Percentiles rank a stretch among this genome's conserved stretches.
phyloP scores from a whole-genome alignment of 2,329 filamentous ascomycete species.

The Fusarium napiforme region DNA sequence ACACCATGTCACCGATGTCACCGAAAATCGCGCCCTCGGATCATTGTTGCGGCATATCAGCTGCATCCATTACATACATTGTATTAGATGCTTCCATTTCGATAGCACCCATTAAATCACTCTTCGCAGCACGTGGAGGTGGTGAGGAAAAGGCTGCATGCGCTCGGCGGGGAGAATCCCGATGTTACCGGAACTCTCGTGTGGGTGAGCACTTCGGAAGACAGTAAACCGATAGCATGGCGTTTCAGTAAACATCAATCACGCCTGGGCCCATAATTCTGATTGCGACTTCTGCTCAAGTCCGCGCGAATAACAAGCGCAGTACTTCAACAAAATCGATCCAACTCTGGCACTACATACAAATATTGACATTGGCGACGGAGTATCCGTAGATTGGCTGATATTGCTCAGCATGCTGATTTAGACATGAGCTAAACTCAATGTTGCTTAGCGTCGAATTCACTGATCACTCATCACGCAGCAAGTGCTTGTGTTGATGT shows the following conservation, averaged over 20 bases:
- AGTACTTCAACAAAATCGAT: constrained; percentile 4
- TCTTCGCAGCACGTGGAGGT: constrained; percentile 26
- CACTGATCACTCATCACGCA: not conserved
- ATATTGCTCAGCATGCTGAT: constrained; percentile 13
- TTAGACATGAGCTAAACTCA: constrained; percentile 2
- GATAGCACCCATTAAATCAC: not conserved
- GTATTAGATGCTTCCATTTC: not conserved
- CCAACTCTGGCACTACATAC: not conserved
- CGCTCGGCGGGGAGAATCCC: constrained; percentile 32
- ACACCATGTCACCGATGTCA: constrained; percentile 13
- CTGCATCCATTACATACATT: constrained; percentile 1
- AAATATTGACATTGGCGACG: constrained; percentile 5
- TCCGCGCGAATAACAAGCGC: constrained; percentile 29
- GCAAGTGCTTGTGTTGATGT: constrained; percentile 13
- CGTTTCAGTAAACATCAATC: not conserved
- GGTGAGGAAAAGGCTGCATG: constrained; percentile 3
- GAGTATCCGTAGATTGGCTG: not conserved
- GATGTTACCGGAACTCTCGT: constrained; percentile 15
- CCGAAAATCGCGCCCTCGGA: constrained; percentile 16
- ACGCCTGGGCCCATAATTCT: constrained; percentile 28
- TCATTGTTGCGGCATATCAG: not conserved
- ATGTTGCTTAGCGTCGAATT: constrained; percentile 17
- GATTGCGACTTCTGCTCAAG: constrained; percentile 10
- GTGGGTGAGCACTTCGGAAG: not conserved
- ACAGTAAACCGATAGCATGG: not conserved